Evolutionary conservation across 305 asterid genomes (phyloP).

Genomic region (Fraxinus sp.): DNA sequence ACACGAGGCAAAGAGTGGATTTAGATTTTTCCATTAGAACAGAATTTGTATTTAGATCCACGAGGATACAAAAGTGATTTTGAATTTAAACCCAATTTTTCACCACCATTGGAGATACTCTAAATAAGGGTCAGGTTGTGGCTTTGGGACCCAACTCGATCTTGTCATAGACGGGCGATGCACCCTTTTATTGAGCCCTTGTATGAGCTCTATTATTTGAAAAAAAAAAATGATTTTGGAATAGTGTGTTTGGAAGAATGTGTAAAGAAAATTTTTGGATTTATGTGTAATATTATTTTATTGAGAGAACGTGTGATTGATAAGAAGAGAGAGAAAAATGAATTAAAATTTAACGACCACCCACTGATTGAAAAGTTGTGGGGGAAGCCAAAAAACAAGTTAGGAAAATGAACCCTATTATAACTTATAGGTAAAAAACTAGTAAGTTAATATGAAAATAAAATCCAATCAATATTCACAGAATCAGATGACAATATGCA

Average conservation of each 20-base stretch:
- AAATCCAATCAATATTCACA: conserved; percentile 33
- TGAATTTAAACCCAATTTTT: background rate
- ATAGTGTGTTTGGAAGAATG: too few relatives aligned
- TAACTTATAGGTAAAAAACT: background rate
- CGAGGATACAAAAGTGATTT: background rate
- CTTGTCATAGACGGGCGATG: background rate
- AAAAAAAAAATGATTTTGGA: too few relatives aligned
- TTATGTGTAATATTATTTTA: too few relatives aligned
- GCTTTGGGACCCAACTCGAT: background rate
- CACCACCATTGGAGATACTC: background rate
- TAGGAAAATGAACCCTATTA: background rate
- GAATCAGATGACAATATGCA: conserved; percentile 28
- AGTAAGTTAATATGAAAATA: background rate
- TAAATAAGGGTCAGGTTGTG: background rate
- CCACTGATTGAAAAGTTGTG: background rate
- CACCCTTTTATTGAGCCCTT: background rate
- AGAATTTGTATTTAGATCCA: too few relatives aligned
- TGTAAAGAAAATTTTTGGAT: too few relatives aligned
- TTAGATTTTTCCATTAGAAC: too few relatives aligned
- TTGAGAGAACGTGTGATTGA: too few relatives aligned
- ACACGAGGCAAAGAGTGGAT: background rate
- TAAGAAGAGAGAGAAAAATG: too few relatives aligned
- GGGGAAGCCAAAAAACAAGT: background rate
- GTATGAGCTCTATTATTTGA: too few relatives aligned
- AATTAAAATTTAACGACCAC: too few relatives aligned